Conservation (phyloP, 1,139 yeast species). For the Meyerozyma carpophila region DNA sequence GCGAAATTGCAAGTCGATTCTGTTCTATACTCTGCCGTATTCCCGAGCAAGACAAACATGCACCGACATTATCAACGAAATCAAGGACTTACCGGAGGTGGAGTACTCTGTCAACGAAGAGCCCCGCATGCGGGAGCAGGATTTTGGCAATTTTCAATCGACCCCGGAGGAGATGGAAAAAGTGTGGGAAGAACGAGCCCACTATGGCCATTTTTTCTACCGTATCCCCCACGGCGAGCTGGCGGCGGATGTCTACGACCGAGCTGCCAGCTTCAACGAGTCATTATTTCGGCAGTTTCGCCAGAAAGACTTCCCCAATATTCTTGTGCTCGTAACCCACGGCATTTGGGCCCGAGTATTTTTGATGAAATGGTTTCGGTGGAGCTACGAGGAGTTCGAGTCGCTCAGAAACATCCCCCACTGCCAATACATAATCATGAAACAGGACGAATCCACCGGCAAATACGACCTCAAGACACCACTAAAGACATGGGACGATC, state of each 20-base stretch:
- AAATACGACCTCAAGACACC: conserved; percentile 49
- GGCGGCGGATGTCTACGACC: conserved; percentile 91
- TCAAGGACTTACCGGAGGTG: conserved; percentile 46
- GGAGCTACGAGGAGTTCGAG: conserved; percentile 89
- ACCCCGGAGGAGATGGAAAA: conserved; percentile 70
- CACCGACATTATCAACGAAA: conserved; percentile 56
- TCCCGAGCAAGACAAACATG: conserved; percentile 77
- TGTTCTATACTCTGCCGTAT: conserved; percentile 83
- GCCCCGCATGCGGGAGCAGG: conserved; percentile 89
- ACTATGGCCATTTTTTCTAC: conserved; percentile 88
- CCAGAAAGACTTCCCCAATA: conserved; percentile 59
- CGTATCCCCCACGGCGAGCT: conserved; percentile 91
- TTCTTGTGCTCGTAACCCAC: conserved; percentile 80
- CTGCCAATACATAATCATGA: conserved; percentile 79
- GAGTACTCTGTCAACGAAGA: conserved; percentile 65
- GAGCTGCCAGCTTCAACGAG: conserved; percentile 87
- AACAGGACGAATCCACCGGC: conserved; percentile 37
- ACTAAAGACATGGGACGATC: conserved; percentile 56
- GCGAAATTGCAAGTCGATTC: conserved; percentile 18
- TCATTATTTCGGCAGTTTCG: conserved; percentile 77
- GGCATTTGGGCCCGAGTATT: conserved; percentile 94
- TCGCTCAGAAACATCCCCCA: conserved; percentile 76
- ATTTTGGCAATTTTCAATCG: conserved; percentile 87
- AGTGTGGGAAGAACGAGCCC: conserved; percentile 77
- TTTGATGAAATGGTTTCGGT: conserved; percentile 87